A percentile compares a stretch with the other conserved stretches of the same genome.
phyloP scores from a whole-genome alignment of 352 stramenopile species.

The Elongisporangium anandrum region DNA sequence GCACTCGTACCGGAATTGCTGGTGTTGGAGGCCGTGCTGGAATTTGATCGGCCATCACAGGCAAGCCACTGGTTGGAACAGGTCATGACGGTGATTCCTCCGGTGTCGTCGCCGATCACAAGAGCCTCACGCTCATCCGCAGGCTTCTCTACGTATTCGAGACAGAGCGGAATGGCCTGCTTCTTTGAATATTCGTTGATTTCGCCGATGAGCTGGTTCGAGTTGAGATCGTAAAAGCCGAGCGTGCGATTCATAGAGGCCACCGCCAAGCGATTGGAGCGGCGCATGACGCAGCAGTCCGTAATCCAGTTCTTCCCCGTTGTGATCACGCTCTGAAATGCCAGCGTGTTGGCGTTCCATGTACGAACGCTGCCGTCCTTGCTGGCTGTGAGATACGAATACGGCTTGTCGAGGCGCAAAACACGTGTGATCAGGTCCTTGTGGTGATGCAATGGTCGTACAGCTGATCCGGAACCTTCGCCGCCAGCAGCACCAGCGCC shows the following conservation, averaged over 20 bases:
- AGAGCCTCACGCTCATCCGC: slow-evolving; percentile 68
- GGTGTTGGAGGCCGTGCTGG: slow-evolving; percentile 13
- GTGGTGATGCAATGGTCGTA: slow-evolving; percentile 30
- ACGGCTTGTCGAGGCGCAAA: slow-evolving; percentile 59
- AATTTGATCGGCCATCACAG: slow-evolving; percentile 55
- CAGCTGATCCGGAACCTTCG: neutral
- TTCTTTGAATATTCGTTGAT: slow-evolving; percentile 71
- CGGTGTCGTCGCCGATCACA: slow-evolving; percentile 73
- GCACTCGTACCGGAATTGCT: slow-evolving; percentile 3
- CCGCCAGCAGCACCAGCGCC: no score
- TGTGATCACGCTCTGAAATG: slow-evolving; percentile 52
- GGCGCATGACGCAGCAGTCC: slow-evolving; percentile 73
- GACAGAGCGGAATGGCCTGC: slow-evolving; percentile 75
- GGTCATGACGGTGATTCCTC: slow-evolving; percentile 65
- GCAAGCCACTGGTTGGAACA: slow-evolving; percentile 66
- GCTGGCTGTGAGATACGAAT: slow-evolving; percentile 66
- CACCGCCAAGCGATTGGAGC: slow-evolving; percentile 75
- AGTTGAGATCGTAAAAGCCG: slow-evolving; percentile 71
- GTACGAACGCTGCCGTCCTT: slow-evolving; percentile 73
- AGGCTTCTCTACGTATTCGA: slow-evolving; percentile 78
- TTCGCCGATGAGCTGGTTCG: slow-evolving; percentile 62
- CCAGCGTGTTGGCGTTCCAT: slow-evolving; percentile 67
- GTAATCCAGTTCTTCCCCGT: slow-evolving; percentile 79
- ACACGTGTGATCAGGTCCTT: slow-evolving; percentile 73
- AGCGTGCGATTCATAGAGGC: slow-evolving; percentile 76